Evolutionary conservation across 768 basidiomycete genomes (phyloP).

Genomic region (Hygrocybe coccinea): DNA sequence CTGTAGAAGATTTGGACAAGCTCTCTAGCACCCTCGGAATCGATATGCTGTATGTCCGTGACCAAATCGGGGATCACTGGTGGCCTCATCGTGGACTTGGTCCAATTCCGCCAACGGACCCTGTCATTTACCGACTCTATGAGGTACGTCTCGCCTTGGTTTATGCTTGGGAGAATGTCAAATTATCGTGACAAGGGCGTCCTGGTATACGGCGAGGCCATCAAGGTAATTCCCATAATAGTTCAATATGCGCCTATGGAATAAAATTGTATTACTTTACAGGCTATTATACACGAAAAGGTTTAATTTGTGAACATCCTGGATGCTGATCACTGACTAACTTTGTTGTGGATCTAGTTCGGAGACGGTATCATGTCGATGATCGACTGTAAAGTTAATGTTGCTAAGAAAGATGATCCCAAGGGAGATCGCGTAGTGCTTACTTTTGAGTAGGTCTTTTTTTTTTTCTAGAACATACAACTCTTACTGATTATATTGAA

Average conservation of each 20-base stretch:
- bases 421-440: conserved; percentile 76
- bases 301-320: conserved; percentile 22
- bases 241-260: background rate
- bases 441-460: conserved; percentile 65
- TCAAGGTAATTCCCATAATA: conserved; percentile 52
- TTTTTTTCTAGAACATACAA: conserved; percentile 1
- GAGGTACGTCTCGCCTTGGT: conserved; percentile 61
- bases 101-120: conserved; percentile 69
- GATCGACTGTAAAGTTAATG: conserved; percentile 73
- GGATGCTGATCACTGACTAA: background rate
- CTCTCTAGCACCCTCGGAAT: conserved; percentile 51
- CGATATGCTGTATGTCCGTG: conserved; percentile 33
- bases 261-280: background rate
- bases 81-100: conserved; percentile 71
- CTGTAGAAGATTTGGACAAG: conserved; percentile 50
- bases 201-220: conserved; percentile 71
- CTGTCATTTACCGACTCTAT: conserved; percentile 75
- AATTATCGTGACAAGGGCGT: conserved; percentile 42
- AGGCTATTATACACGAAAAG: conserved; percentile 78
- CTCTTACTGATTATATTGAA: background rate
- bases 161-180: background rate
- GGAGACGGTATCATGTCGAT: conserved; percentile 88
- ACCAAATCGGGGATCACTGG: conserved; percentile 59
- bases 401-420: conserved; percentile 66
- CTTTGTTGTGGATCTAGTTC: conserved; percentile 51